A percentile compares a stretch with the other conserved stretches of the same genome.
These are phyloP conservation scores for Paramecium caudatum DNA, from an alignment of 73 alveolate genomes.

Conservation along the genomic window DNA sequence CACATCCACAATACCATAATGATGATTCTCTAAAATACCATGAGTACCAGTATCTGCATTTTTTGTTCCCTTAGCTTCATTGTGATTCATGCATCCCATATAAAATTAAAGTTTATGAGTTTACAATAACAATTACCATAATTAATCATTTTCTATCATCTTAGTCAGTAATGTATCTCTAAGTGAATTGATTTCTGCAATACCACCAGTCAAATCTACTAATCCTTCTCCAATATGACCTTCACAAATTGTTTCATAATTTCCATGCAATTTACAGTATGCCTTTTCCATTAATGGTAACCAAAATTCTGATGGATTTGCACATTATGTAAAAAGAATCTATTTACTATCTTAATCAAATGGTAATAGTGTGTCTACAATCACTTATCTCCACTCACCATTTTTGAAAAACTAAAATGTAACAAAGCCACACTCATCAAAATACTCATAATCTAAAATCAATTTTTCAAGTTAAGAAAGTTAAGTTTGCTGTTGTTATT, in stretches of 20 bases:
- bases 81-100: slow-evolving; percentile 97
- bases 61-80: slow-evolving; percentile 96
- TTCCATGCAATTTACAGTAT: slow-evolving; percentile 97
- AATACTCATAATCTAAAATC: slow-evolving; percentile 82
- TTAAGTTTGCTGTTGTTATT: not conserved
- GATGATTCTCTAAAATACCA: slow-evolving; percentile 96
- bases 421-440: slow-evolving; percentile 94
- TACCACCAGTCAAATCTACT: slow-evolving; percentile 99
- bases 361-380: slow-evolving; percentile 98
- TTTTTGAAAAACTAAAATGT: slow-evolving; percentile 97
- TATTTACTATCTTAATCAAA: slow-evolving; percentile 92
- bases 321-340: slow-evolving; percentile 91
- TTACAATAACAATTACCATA: slow-evolving; percentile 92
- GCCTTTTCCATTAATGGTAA: slow-evolving; percentile 99
- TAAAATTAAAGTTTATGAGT: slow-evolving; percentile 89
- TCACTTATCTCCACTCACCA: slow-evolving; percentile 98
- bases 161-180: slow-evolving; percentile 91
- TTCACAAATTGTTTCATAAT: slow-evolving; percentile 94
- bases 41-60: slow-evolving; percentile 97
- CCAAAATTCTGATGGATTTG: slow-evolving; percentile 99
- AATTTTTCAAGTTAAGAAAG: slow-evolving; percentile 79
- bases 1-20: slow-evolving; percentile 96
- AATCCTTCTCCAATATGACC: slow-evolving; percentile 96
- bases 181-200: slow-evolving; percentile 90
- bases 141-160: slow-evolving; percentile 88